A percentile compares a stretch with the other conserved stretches of the same genome.
phyloP scores from a whole-genome alignment of 305 asterid genomes.

The Fraxinus sp. region DNA sequence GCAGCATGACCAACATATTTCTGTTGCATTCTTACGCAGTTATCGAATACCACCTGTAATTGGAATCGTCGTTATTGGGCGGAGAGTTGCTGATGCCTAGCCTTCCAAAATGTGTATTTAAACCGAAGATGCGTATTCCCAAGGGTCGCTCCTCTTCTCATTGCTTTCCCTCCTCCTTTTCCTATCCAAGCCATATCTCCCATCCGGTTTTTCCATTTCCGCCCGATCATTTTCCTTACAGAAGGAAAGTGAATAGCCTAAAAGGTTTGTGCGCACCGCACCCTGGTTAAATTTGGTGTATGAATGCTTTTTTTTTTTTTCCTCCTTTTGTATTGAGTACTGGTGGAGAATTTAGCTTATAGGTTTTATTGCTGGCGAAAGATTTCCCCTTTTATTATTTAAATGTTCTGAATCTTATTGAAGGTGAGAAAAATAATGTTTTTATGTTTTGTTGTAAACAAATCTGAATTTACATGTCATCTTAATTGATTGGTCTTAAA shows the following conservation, averaged over 20 bases:
- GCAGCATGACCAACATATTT: background rate
- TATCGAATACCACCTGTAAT: slow-evolving; percentile 17
- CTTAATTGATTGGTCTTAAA: background rate
- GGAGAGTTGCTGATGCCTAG: background rate
- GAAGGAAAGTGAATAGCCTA: slow-evolving; percentile 14
- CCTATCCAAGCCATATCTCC: slow-evolving; percentile 9
- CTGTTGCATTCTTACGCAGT: background rate
- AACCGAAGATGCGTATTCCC: slow-evolving; percentile 37
- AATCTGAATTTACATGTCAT: background rate
- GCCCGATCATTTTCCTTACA: slow-evolving; percentile 15
- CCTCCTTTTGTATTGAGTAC: background rate
- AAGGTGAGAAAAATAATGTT: background rate
- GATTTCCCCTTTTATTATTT: background rate
- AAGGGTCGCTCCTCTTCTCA: slow-evolving; percentile 33
- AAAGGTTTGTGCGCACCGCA: slow-evolving; percentile 29
- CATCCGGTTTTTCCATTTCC: slow-evolving; percentile 22
- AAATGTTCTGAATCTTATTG: background rate
- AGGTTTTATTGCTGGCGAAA: background rate
- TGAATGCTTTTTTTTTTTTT: background rate
- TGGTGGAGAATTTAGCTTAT: background rate
- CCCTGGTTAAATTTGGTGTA: background rate
- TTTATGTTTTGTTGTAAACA: background rate
- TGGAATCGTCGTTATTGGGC: background rate
- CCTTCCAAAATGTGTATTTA: slow-evolving; percentile 33
- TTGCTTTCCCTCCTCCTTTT: slow-evolving; percentile 26